phyloP scores from a whole-genome alignment of 2,329 filamentous ascomycete genomes.

The Stachybotrys chartarum region DNA sequence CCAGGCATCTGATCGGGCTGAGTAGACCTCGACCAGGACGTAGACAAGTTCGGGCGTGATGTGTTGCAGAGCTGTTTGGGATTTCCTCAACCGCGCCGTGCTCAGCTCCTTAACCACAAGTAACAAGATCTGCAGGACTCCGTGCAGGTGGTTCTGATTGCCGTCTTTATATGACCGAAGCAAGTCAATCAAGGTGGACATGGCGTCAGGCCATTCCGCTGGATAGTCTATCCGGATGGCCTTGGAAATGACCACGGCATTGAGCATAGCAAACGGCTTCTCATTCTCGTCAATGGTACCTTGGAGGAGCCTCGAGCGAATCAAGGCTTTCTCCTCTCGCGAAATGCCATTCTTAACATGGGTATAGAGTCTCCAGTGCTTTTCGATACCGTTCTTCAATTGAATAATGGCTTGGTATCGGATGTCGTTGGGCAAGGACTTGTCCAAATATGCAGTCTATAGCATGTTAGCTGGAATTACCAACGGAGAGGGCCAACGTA shows the following conservation, averaged over 20 bases:
- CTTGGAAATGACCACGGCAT: slow-evolving; percentile 81
- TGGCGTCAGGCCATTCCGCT: slow-evolving; percentile 66
- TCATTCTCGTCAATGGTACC: slow-evolving; percentile 73
- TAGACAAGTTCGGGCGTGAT: slow-evolving; percentile 80
- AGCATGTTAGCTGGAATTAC: neutral
- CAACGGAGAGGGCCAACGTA: slow-evolving; percentile 19
- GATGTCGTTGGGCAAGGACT: slow-evolving; percentile 65
- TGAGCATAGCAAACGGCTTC: slow-evolving; percentile 72
- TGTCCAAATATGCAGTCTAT: slow-evolving; percentile 75
- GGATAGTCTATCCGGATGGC: slow-evolving; percentile 87
- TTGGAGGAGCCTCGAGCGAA: slow-evolving; percentile 68
- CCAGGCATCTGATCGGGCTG: slow-evolving; percentile 66
- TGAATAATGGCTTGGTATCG: slow-evolving; percentile 89
- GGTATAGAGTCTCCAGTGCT: slow-evolving; percentile 72
- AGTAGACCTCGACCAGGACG: slow-evolving; percentile 71
- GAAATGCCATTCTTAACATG: slow-evolving; percentile 56
- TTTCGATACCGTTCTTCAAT: slow-evolving; percentile 94
- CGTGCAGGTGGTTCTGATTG: slow-evolving; percentile 60
- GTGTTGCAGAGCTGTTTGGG: slow-evolving; percentile 68
- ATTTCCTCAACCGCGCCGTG: slow-evolving; percentile 68
- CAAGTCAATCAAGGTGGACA: slow-evolving; percentile 54
- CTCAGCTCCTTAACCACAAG: slow-evolving; percentile 87
- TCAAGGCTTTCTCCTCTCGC: slow-evolving; percentile 66
- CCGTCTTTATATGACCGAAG: slow-evolving; percentile 47
- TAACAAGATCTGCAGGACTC: slow-evolving; percentile 69